Base-by-base conservation (phyloP, 257 asterid genomes). In the Nicotiana tabacum region DNA sequence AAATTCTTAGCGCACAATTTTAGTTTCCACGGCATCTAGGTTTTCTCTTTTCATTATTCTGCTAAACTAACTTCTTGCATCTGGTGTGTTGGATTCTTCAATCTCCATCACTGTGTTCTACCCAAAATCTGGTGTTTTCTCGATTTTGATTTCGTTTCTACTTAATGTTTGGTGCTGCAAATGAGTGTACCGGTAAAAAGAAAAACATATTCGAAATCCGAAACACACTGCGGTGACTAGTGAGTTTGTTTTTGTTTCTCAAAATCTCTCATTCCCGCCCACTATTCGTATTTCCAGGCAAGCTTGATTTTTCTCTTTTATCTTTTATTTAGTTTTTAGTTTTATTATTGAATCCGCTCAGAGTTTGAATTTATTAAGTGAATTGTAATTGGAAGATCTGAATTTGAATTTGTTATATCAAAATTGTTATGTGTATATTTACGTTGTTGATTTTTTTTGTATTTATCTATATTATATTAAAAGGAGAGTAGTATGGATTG, bases 261-360 rank as follows among this genome's bases (percentile, higher is more conserved):
- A 76, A 76, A 76, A 76, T 27, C 7, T 24, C n/a, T 27, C 64
- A 76, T 76, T 76, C 80, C 80, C 80, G 64, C 80, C 12, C 64
- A 27, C 80, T 76, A 27, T 51, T 76, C 33, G 21, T 21, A 76
- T 51, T 39, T 51, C 80, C 64, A 51, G 64, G 64, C 35, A 51
- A 76, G 80, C 24, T 3, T 7, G 7, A 27, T 76, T 76, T 21
- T 51, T n/a, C 13, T 7, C 15, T 4, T 43, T 15, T 8, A 13
- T 51, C 12, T 27, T 15, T 48, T 27, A 24, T 48, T 21, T 24
- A 5, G 78, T 72, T 72, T 8, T 21, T 21, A 11, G 43, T 74
- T 27, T 76, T 6, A 18, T 15, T 74, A 12, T 6, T 48, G 7
- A 12, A 48, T 74, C 62, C 15, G 27, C 62, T 27, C 51, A 33